Conservation (phyloP, 2,329 filamentous ascomycete genomes). For the Colletotrichum shisoi region DNA sequence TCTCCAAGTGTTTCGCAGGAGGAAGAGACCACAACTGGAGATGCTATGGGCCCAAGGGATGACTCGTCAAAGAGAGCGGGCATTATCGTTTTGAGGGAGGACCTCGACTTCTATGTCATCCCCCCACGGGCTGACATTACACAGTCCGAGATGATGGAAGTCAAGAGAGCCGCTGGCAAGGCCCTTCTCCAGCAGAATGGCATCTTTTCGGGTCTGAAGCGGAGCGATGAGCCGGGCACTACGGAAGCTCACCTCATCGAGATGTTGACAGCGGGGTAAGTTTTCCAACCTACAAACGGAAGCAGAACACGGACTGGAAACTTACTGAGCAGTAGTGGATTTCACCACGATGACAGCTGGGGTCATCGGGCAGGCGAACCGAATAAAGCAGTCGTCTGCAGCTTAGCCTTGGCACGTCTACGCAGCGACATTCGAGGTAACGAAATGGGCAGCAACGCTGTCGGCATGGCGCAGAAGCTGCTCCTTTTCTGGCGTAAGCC, state of each 20-base stretch:
- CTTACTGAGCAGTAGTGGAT: slow-evolving; percentile 69
- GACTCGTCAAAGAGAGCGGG: slow-evolving; percentile 91
- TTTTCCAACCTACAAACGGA: slow-evolving; percentile 38
- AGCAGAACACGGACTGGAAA: slow-evolving; percentile 8
- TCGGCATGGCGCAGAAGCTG: slow-evolving; percentile 98
- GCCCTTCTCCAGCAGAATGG: slow-evolving; percentile 89
- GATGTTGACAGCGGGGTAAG: slow-evolving; percentile 97
- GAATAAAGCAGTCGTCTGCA: slow-evolving; percentile 98
- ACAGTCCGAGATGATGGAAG: slow-evolving; percentile 90
- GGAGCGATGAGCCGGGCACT: slow-evolving; percentile 93
- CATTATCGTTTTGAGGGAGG: slow-evolving; percentile 95
- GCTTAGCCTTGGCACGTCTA: slow-evolving; percentile 88
- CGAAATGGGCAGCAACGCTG: slow-evolving; percentile 76
- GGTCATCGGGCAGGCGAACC: slow-evolving; percentile 97
- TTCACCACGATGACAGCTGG: slow-evolving; percentile 95
- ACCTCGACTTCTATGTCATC: slow-evolving; percentile 97
- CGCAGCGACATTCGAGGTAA: slow-evolving; percentile 90
- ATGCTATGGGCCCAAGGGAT: slow-evolving; percentile 72
- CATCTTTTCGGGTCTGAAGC: slow-evolving; percentile 93
- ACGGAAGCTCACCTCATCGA: slow-evolving; percentile 98
- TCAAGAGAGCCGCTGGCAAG: slow-evolving; percentile 89
- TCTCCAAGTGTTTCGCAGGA: slow-evolving; percentile 73
- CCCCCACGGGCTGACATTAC: slow-evolving; percentile 85
- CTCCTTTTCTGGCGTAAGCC: slow-evolving; percentile 98
- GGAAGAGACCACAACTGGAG: slow-evolving; percentile 69